Evolutionary conservation across 225 moss, liverwort and hornwort genomes (phyloP), one percentile per base, ranked within the genome.

Genomic region (Climacium dendroides): DNA sequence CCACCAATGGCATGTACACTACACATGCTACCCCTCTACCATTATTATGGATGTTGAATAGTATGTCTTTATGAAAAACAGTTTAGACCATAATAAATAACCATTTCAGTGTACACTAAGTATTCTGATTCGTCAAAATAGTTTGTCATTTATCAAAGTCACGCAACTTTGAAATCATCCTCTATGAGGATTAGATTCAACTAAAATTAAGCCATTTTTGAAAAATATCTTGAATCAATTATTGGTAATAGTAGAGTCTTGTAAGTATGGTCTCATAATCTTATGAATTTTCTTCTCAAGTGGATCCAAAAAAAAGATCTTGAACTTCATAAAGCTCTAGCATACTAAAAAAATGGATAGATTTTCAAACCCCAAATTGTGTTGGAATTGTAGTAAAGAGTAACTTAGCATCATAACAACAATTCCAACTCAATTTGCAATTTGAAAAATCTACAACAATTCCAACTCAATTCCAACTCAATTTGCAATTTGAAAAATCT

Each of bases 111-210:
- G 3, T 72, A 72, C n/a, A n/a, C n/a, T n/a, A n/a, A n/a, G n/a
- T n/a, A n/a, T 47, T 47, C 0, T 18, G 0, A 0, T 47, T 47
- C 19, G 2, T 47, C 4, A 11, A 47, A 73, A 29, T 73, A 18
- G 11, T 47, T 29, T 1, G 1, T 30, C 11, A 25, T n/a, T 54
- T 54, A 15, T 2, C 1, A 16, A 54, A 25, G 4, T n/a, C 10
- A 54, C 0, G 0, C 0, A 1, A 54, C 6, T n/a, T n/a, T n/a
- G 24, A 25, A 76, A 77, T 10, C 10, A n/a, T 0, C 0, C 1
- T 25, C 14, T 0, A 0, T 11, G 18, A 28, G 2, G 6, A 1
- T 30, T 26, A 30, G 6, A 19, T 73, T 30, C 1, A 1, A 1
- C 4, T 19, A 48, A 30, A 11, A 30, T 19, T 6, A 30, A 48